phyloP scores from a whole-genome alignment of 148 eudicot genomes.

The Rhododendron ovatum region DNA sequence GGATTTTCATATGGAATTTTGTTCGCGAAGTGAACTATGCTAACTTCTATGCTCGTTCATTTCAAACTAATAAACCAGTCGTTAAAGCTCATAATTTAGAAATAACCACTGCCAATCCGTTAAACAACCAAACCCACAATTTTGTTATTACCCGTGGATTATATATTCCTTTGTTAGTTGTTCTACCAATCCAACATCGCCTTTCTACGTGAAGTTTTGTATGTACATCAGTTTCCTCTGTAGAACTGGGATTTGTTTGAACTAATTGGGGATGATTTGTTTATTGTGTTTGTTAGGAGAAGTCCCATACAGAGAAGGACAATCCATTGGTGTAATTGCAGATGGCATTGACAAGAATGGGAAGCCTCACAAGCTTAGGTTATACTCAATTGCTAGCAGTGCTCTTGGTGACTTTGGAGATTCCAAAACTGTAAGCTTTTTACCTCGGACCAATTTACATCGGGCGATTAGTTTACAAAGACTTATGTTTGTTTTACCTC shows the following conservation, averaged over 20 bases:
- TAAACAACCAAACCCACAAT: background rate
- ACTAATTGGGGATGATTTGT: background rate
- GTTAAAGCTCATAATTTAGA: background rate
- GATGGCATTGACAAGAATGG: conserved; percentile 96
- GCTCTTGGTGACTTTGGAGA: conserved; percentile 97
- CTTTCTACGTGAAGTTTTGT: background rate
- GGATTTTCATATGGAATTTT: background rate
- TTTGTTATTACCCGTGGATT: background rate
- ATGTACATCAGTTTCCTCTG: background rate
- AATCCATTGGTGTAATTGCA: conserved; percentile 90
- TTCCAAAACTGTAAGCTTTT: conserved; percentile 75
- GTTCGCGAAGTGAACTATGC: background rate
- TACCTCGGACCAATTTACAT: background rate
- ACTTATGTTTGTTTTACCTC: background rate
- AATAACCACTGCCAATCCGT: background rate
- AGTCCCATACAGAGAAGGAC: conserved; percentile 95
- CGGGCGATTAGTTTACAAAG: background rate
- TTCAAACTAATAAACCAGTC: background rate
- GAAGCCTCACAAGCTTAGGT: conserved; percentile 93
- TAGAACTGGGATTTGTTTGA: background rate
- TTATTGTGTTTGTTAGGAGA: conserved; percentile 53
- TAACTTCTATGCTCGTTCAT: background rate
- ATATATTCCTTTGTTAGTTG: background rate
- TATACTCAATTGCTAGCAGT: conserved; percentile 99
- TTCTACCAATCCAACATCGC: background rate